These are phyloP conservation scores for Talaromyces sp. DNA, from an alignment of 2,329 filamentous ascomycete species.

Conservation along the genomic window DNA sequence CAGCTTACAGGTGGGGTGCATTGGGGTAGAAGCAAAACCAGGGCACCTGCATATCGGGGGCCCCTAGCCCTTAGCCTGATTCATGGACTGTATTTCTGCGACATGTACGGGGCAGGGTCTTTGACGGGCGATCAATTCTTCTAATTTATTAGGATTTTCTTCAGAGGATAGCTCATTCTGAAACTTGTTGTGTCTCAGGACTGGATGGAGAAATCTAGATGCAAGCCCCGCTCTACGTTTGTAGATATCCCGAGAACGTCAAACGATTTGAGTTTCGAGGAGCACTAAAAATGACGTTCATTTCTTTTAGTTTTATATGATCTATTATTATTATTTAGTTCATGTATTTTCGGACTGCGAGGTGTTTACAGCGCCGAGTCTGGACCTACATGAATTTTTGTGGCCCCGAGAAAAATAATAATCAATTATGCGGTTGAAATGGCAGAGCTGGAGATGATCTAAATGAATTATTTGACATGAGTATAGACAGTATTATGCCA, in stretches of 20 bases:
- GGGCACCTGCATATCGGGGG: constrained; percentile 9
- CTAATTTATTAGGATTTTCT: neutral
- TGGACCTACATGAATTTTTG: too few species aligned
- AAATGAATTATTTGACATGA: too few species aligned
- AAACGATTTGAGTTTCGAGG: neutral
- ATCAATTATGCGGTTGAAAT: too few species aligned
- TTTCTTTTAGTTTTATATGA: too few species aligned
- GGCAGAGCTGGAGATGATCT: too few species aligned
- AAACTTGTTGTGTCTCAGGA: neutral
- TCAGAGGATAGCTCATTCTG: neutral
- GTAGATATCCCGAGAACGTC: neutral
- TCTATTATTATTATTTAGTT: too few species aligned
- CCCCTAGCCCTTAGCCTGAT: constrained; percentile 12
- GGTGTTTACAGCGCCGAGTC: too few species aligned
- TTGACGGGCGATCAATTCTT: neutral
- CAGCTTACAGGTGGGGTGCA: constrained; percentile 1
- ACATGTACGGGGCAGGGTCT: neutral
- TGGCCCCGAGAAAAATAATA: too few species aligned
- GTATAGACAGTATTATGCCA: too few species aligned
- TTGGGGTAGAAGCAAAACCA: constrained; percentile 3
- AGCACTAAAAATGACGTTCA: too few species aligned
- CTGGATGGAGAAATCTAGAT: neutral
- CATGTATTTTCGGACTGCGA: too few species aligned
- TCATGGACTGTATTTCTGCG: constrained; percentile 18
- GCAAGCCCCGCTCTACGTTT: neutral